Evolutionary conservation across 331 rosid genomes (phyloP).

Genomic region (Malus hybrid): DNA sequence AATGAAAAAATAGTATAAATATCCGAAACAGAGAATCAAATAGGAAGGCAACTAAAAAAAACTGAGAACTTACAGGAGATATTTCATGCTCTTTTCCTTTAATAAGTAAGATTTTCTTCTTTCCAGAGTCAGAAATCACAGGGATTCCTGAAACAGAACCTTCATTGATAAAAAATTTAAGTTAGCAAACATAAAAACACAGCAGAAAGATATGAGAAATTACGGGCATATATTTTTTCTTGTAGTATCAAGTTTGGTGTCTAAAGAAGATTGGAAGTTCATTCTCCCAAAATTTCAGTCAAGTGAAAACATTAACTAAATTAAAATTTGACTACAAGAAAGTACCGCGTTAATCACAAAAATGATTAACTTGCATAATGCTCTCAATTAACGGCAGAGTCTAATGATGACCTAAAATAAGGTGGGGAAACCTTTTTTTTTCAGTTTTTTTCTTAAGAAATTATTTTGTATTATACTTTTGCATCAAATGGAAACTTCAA

Average conservation of each 20-base stretch:
- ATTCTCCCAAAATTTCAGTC: too few species aligned
- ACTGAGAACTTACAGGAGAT: constrained; percentile 32
- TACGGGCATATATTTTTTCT: constrained; percentile 4
- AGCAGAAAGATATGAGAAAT: constrained; percentile 6
- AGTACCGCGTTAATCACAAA: too few species aligned
- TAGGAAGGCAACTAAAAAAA: too few species aligned
- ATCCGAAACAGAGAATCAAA: not conserved
- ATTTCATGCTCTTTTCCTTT: constrained; percentile 78
- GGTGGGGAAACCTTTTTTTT: too few species aligned
- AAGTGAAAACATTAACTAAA: too few species aligned
- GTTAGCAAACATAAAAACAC: not conserved
- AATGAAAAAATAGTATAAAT: not conserved
- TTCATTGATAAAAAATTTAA: constrained; percentile 44
- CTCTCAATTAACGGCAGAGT: too few species aligned
- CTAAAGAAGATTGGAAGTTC: too few species aligned
- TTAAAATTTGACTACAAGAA: too few species aligned
- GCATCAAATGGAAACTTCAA: not conserved
- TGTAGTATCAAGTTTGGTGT: too few species aligned
- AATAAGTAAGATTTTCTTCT: constrained; percentile 72
- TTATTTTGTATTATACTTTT: not conserved
- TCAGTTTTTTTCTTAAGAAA: too few species aligned
- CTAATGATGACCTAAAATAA: too few species aligned
- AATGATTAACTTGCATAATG: too few species aligned
- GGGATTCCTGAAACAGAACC: constrained; percentile 61
- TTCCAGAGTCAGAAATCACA: constrained; percentile 65